phyloP scores from a whole-genome alignment of 257 asterid species.

The Solanum appendiculatum region DNA sequence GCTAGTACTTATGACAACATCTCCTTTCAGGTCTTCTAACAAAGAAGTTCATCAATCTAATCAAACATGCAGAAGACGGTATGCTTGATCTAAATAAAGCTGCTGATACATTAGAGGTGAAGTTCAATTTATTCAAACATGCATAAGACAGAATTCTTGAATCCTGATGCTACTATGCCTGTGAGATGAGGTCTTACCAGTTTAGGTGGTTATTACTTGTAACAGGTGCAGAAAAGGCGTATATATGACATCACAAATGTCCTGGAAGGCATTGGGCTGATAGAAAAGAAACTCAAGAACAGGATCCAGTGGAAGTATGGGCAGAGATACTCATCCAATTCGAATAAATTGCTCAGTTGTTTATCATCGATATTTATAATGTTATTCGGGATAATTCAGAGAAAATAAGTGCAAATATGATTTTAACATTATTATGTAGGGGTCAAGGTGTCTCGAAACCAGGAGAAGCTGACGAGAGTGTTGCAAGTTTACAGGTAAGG shows the following conservation, averaged over 20 bases:
- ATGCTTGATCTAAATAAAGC: slow-evolving; percentile 92
- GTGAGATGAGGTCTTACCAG: slow-evolving; percentile 3
- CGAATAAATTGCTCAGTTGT: background rate
- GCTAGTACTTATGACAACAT: background rate
- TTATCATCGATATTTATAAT: background rate
- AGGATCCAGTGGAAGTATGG: slow-evolving; percentile 98
- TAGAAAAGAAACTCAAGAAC: slow-evolving; percentile 93
- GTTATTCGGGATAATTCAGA: slow-evolving; percentile 1
- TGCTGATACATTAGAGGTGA: slow-evolving; percentile 92
- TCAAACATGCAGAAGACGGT: slow-evolving; percentile 92
- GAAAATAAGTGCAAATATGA: slow-evolving; percentile 6
- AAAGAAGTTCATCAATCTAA: slow-evolving; percentile 81
- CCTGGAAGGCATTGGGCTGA: slow-evolving; percentile 95
- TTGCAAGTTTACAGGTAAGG: slow-evolving; percentile 67
- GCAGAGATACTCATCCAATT: background rate
- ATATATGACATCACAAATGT: slow-evolving; percentile 96
- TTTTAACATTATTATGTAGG: slow-evolving; percentile 28
- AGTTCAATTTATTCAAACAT: slow-evolving; percentile 77
- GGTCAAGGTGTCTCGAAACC: slow-evolving; percentile 74
- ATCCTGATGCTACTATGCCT: background rate
- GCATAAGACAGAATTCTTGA: slow-evolving; percentile 67
- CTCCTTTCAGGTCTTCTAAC: slow-evolving; percentile 71
- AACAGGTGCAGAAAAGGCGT: slow-evolving; percentile 96
- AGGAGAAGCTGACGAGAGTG: slow-evolving; percentile 68
- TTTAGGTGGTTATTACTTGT: slow-evolving; percentile 14